Conservation (phyloP, 202 grass and related monocot genomes). For the Panicum hallii region DNA sequence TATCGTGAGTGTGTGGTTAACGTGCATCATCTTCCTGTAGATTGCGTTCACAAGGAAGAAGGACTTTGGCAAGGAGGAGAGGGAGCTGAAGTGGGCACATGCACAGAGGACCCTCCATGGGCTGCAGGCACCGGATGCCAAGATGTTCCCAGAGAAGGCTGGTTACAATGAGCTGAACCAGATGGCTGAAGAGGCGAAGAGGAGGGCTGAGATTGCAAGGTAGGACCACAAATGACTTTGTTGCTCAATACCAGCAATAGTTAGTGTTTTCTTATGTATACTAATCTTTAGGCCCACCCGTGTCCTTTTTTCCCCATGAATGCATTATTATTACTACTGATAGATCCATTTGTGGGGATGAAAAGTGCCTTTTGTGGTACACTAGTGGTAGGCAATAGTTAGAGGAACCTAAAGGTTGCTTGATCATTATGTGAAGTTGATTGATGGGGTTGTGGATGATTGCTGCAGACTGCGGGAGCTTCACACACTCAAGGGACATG, state of each 20-base stretch:
- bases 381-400: not conserved
- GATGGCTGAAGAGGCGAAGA: conserved; percentile 67
- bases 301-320: not conserved
- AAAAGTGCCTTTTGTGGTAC: conserved; percentile 21
- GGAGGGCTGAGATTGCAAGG: conserved; percentile 75
- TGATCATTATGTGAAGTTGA: conserved; percentile 9
- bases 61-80: conserved; percentile 70
- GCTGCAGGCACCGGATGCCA: conserved; percentile 62
- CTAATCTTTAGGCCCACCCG: not conserved
- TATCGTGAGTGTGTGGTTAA: not conserved
- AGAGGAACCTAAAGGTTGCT: not conserved
- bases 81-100: conserved; percentile 75
- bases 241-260: not conserved
- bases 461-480: conserved; percentile 74
- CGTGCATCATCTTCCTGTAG: conserved; percentile 29
- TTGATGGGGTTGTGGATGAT: not conserved
- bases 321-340: conserved; percentile 27
- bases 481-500: conserved; percentile 82
- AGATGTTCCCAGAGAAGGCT: conserved; percentile 58
- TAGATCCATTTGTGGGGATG: conserved; percentile 2
- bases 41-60: conserved; percentile 76
- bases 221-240: conserved; percentile 21
- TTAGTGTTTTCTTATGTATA: conserved; percentile 8
- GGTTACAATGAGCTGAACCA: conserved; percentile 62
- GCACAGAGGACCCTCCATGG: conserved; percentile 73